Base-by-base conservation (phyloP, 225 moss, liverwort and hornwort species). In the Straminergon stramineum region DNA sequence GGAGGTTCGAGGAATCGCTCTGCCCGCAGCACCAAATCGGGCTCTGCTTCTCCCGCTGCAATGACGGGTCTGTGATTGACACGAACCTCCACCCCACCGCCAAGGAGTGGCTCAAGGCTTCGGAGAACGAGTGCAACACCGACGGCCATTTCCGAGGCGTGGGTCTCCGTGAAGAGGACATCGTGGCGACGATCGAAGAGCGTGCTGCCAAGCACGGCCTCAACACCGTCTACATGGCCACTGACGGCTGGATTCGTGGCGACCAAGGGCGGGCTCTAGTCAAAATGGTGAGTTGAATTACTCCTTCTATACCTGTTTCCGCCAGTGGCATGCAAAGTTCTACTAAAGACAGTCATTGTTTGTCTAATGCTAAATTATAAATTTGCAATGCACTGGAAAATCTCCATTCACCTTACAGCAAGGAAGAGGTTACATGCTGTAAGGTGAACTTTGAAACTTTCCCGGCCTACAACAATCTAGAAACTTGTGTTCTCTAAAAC, bases 191-290 rank as follows among this genome's bases (percentile, higher is more conserved):
- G 41, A 94, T 97, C 70, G 87, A 83, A 85, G 93, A 93, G 82
- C 91, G 91, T 69, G 95, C 93, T 52, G 76, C 58, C 12, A 81
- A 91, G 71, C 69, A 79, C 13, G 83, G 87, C 48, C 68, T 91
- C 68, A 70, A n/a, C n/a, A 71, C 85, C 43, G 71, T 96, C 27
- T 96, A 95, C 82, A 84, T 96, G 20, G 92, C 97, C 26, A 95
- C 95, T 17, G 97, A 97, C 76, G 97, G 97, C 43, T 97, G 97
- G 97, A 93, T 95, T 26, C 94, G 96, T 34, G 96, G 96, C 20
- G 39, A 86, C 8, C 88, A 82, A 48, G 91, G 94, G 41, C n/a
- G 45, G 43, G 92, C 67, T 32, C 86, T 92, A 4, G 68, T 97
- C 30, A 91, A 87, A 91, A 88, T 86, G 95, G 97, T 68, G 18